Conservation (phyloP, 2,329 filamentous ascomycete genomes). For the Hawksworthiomyces lignivorus region DNA sequence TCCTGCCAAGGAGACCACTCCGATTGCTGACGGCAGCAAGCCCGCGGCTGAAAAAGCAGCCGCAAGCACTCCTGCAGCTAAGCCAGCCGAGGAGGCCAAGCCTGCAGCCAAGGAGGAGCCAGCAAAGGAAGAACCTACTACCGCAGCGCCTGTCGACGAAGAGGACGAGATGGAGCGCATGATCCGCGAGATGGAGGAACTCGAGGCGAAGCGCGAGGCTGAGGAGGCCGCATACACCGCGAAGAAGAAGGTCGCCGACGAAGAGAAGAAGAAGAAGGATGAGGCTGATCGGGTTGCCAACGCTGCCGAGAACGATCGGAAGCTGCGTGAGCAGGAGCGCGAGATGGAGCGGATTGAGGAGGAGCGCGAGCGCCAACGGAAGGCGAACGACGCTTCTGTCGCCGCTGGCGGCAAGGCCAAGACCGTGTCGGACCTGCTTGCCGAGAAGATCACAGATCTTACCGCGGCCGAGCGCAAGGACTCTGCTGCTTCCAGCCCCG, state of each 20-base stretch:
- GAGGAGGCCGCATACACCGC: slow-evolving; percentile 13
- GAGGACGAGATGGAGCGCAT: slow-evolving; percentile 26
- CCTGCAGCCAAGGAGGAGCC: slow-evolving; percentile 16
- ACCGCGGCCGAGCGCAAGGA: slow-evolving; percentile 38
- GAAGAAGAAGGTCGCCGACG: slow-evolving; percentile 13
- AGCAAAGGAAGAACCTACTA: slow-evolving; percentile 13
- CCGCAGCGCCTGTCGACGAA: slow-evolving; percentile 24
- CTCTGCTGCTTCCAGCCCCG: slow-evolving; percentile 31
- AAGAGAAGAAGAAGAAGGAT: slow-evolving; percentile 11
- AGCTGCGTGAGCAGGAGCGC: slow-evolving; percentile 63
- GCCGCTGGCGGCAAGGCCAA: slow-evolving; percentile 28
- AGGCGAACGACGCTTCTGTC: slow-evolving; percentile 39
- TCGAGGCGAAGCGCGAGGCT: slow-evolving; percentile 15
- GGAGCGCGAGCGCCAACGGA: slow-evolving; percentile 54
- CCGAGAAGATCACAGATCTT: slow-evolving; percentile 30
- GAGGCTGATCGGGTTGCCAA: slow-evolving; percentile 12
- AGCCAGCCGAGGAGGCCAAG: slow-evolving; percentile 30
- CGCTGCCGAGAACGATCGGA: slow-evolving; percentile 25
- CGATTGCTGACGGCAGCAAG: neutral
- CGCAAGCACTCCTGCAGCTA: neutral
- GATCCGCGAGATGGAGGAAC: slow-evolving; percentile 20
- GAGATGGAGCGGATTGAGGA: slow-evolving; percentile 69
- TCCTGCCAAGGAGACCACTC: neutral
- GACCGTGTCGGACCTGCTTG: slow-evolving; percentile 45
- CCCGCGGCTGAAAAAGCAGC: neutral